Evolutionary conservation across 2,329 filamentous ascomycete species (phyloP).

Genomic region (Raffaelea arxii): DNA sequence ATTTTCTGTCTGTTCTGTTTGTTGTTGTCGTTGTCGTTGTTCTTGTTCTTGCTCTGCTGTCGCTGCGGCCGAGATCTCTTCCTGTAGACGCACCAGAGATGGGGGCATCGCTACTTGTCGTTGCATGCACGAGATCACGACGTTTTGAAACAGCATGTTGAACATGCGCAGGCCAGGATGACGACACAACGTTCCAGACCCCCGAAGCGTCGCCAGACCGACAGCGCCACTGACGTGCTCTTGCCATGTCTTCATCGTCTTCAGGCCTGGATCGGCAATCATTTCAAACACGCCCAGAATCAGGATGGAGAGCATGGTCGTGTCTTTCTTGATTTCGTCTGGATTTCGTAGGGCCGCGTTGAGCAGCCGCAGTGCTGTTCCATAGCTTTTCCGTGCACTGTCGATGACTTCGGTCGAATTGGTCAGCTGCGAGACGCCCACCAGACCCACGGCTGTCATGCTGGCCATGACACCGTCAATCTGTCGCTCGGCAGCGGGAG

Average conservation of each 20-base stretch:
- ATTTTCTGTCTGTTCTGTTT: not conserved
- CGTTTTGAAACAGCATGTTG: conserved; percentile 40
- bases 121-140: conserved; percentile 43
- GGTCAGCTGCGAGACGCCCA: conserved; percentile 38
- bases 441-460: conserved; percentile 45
- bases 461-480: conserved; percentile 39
- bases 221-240: conserved; percentile 44
- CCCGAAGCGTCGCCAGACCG: conserved; percentile 38
- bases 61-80: conserved; percentile 26
- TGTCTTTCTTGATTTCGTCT: conserved; percentile 32
- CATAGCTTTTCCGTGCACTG: conserved; percentile 40
- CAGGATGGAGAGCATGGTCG: conserved; percentile 42
- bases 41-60: conserved; percentile 22
- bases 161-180: conserved; percentile 41
- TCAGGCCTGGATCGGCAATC: conserved; percentile 34
- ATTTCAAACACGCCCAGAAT: conserved; percentile 46
- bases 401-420: conserved; percentile 31
- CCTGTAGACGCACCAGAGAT: conserved; percentile 35
- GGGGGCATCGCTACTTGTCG: conserved; percentile 36
- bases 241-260: conserved; percentile 41
- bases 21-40: not conserved
- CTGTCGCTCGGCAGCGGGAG: conserved; percentile 20
- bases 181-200: conserved; percentile 34
- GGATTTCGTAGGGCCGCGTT: conserved; percentile 39
- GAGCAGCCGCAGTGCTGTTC: conserved; percentile 38